These are phyloP conservation scores for rapeseed (Brassica napus) DNA, from an alignment of 345 rosid species.

Conservation along the genomic window Da-Ae NC_063447.1:10415501-10416000, in stretches of 20 bases:
- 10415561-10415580: neutral
- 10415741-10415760: neutral
- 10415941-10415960: slow-evolving; percentile 19
- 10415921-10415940: slow-evolving; percentile 25
- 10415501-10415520: neutral
- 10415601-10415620: neutral
- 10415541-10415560: neutral
- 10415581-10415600: neutral
- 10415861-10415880: slow-evolving; percentile 32
- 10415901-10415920: slow-evolving; percentile 5
- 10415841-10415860: slow-evolving; percentile 26
- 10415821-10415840: slow-evolving; percentile 29
- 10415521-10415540: neutral
- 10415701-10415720: neutral
- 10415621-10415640: neutral
- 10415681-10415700: neutral
- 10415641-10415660: neutral
- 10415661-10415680: neutral
- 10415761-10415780: slow-evolving; percentile 3
- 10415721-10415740: neutral
- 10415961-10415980: slow-evolving; percentile 26
- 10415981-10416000: slow-evolving; percentile 12
- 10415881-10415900: slow-evolving; percentile 26
- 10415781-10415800: slow-evolving; percentile 26
- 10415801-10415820: neutral